These are phyloP conservation scores for Rhizopogon vinicolor DNA, from an alignment of 768 basidiomycete genomes.

Conservation along the genomic window DNA sequence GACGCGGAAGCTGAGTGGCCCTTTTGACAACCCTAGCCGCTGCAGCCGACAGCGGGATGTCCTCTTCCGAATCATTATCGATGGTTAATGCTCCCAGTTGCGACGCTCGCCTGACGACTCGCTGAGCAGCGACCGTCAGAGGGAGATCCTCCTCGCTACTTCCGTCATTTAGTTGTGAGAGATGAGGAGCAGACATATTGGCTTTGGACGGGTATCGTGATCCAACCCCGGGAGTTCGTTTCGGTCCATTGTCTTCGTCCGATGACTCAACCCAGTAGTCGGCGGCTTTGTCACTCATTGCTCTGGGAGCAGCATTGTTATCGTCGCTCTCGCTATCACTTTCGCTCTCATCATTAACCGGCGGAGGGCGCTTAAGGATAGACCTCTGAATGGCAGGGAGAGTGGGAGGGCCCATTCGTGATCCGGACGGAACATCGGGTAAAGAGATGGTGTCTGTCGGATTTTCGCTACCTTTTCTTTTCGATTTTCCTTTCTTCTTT, in stretches of 20 bases:
- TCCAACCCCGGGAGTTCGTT: slow-evolving; percentile 56
- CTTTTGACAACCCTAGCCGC: slow-evolving; percentile 45
- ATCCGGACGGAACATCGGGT: slow-evolving; percentile 17
- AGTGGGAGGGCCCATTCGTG: slow-evolving; percentile 20
- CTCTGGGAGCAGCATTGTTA: slow-evolving; percentile 18
- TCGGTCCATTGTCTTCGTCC: slow-evolving; percentile 50
- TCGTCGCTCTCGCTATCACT: slow-evolving; percentile 53
- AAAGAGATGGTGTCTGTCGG: slow-evolving; percentile 27
- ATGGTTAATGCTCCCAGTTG: slow-evolving; percentile 12
- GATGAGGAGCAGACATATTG: neutral
- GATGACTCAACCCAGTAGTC: slow-evolving; percentile 53
- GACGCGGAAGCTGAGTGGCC: slow-evolving; percentile 10
- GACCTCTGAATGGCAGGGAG: slow-evolving; percentile 33
- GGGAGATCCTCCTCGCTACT: slow-evolving; percentile 83
- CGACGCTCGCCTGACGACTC: slow-evolving; percentile 44
- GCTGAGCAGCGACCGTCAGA: slow-evolving; percentile 57
- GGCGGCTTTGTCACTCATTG: slow-evolving; percentile 17
- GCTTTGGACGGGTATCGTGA: slow-evolving; percentile 41
- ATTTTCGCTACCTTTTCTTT: slow-evolving; percentile 39
- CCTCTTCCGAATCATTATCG: slow-evolving; percentile 64
- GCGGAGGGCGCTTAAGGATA: slow-evolving; percentile 24
- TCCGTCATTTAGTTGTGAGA: slow-evolving; percentile 28
- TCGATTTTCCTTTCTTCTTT: slow-evolving; percentile 42
- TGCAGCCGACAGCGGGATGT: slow-evolving; percentile 62
- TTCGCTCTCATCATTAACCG: slow-evolving; percentile 37